phyloP scores from a whole-genome alignment of 768 basidiomycete species.

The Amanita pallidorosea region DNA sequence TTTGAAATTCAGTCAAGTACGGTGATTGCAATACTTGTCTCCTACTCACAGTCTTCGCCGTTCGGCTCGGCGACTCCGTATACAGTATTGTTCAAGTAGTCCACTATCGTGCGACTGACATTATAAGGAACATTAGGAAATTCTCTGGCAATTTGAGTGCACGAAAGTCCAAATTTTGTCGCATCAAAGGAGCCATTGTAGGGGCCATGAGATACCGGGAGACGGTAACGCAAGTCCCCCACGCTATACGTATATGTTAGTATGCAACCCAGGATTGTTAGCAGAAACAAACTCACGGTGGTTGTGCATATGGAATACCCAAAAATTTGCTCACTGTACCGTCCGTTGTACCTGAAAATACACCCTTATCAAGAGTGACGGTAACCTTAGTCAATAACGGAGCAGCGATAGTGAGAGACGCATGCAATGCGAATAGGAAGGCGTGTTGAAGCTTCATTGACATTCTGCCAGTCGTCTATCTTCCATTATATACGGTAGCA shows the following conservation, averaged over 20 bases:
- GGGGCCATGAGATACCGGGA: conserved; percentile 17
- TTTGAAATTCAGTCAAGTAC: background rate
- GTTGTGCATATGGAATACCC: conserved; percentile 27
- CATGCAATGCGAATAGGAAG: background rate
- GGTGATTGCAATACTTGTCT: too few species aligned
- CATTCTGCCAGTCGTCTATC: too few species aligned
- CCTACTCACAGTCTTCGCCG: conserved; percentile 17
- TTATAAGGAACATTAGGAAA: too few species aligned
- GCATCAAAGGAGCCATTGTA: conserved; percentile 24
- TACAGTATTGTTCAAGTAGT: too few species aligned
- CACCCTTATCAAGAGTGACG: conserved; percentile 20
- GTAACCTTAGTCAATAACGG: background rate
- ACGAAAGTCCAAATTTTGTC: conserved; percentile 24
- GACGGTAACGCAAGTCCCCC: conserved; percentile 23
- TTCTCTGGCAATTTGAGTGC: conserved; percentile 19
- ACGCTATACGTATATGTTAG: conserved; percentile 11
- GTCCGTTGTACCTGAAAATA: conserved; percentile 17
- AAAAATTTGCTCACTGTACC: conserved; percentile 18
- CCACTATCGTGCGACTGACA: too few species aligned
- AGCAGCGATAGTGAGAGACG: background rate
- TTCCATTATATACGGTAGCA: too few species aligned
- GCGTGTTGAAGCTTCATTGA: background rate
- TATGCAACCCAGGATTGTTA: background rate
- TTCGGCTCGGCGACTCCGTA: too few species aligned
- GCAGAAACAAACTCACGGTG: conserved; percentile 18